Base-by-base conservation (phyloP, 78 protist species). In the Cyanophora paradoxa region DNA sequence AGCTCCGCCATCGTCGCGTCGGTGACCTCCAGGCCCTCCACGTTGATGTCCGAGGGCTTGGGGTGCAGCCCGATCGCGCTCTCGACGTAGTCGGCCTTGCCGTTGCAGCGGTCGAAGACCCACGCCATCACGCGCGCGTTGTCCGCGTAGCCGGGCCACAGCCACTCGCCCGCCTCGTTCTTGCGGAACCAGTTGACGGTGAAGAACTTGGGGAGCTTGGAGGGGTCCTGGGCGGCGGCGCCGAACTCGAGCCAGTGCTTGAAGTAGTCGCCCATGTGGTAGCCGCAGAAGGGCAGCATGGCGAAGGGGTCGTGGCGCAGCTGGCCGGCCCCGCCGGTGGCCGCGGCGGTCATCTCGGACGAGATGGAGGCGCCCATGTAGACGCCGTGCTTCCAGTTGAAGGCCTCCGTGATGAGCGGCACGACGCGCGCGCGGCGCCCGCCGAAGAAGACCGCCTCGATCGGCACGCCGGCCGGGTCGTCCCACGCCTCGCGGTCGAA, bases 131-230 rank as follows among this genome's bases (percentile, higher is more conserved):
- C 93, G 14, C 96, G 86, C 31, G 78, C 56, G 66, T 92, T 92
- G 26, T 92, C 92, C 37, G 89, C 91, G 46, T 88, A 92, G 3
- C 96, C 96, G 22, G 93, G 92, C 96, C 96, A 92, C 19, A 92
- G 41, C 82, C 81, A 92, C 74, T 85, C 78, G 19, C 84, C n/a
- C n/a, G n/a, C 85, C 17, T 62, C 75, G 48, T 80, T 65, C 37
- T 79, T 54, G 30, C 90, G 70, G 88, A 92, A 88, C 96, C 96
- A 92, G 84, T 92, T 92, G 63, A 90, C 94, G 31, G 74, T 59
- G 83, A 87, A 92, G 54, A 92, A 79, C 70, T 85, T 82, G 50
- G 96, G 96, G 20, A 77, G 65, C 61, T 71, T 65, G 62, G 48
- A 13, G 28, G 48, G 61, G 0, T n/a, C 37, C 8, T 36, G 59